A percentile compares a stretch with the other conserved stretches of the same genome.
Evolutionary conservation across 768 basidiomycete genomes (phyloP).

Genomic region (Amanita muscaria): DNA sequence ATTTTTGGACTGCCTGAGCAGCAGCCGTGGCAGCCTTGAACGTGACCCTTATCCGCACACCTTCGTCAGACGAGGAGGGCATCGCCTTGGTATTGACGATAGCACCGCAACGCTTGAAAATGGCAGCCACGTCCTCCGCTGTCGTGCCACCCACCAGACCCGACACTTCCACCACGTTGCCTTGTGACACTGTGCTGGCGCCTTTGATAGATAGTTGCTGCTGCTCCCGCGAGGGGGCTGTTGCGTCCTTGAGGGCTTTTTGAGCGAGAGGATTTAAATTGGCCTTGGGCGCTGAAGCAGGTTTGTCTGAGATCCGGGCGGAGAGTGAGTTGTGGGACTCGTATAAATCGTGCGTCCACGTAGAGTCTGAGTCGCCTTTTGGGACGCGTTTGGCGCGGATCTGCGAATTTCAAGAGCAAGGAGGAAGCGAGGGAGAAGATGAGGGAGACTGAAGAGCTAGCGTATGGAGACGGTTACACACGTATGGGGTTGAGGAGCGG

Average conservation of each 20-base stretch:
- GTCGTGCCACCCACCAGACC: constrained; percentile 73
- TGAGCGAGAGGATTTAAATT: constrained; percentile 43
- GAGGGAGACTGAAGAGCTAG: constrained; percentile 12
- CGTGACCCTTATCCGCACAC: constrained; percentile 58
- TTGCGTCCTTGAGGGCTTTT: constrained; percentile 58
- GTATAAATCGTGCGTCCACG: constrained; percentile 68
- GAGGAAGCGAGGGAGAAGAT: constrained; percentile 14
- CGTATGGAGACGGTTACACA: constrained; percentile 28
- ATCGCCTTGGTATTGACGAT: constrained; percentile 42
- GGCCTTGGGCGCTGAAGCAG: constrained; percentile 45
- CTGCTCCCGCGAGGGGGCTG: constrained; percentile 21
- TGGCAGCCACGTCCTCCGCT: constrained; percentile 76
- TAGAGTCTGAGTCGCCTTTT: constrained; percentile 56
- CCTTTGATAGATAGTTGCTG: constrained; percentile 57
- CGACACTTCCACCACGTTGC: constrained; percentile 67
- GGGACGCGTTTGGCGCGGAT: constrained; percentile 45
- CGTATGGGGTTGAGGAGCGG: constrained; percentile 43
- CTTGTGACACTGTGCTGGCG: constrained; percentile 38
- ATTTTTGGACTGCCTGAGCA: constrained; percentile 59
- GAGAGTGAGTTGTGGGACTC: constrained; percentile 54
- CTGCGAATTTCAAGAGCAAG: constrained; percentile 20
- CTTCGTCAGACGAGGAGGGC: constrained; percentile 23
- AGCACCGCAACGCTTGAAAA: constrained; percentile 73
- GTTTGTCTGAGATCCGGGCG: constrained; percentile 41
- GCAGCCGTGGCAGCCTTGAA: constrained; percentile 61